Conservation (phyloP, 2,329 filamentous ascomycete genomes). For the Aureobasidium vineae region DNA sequence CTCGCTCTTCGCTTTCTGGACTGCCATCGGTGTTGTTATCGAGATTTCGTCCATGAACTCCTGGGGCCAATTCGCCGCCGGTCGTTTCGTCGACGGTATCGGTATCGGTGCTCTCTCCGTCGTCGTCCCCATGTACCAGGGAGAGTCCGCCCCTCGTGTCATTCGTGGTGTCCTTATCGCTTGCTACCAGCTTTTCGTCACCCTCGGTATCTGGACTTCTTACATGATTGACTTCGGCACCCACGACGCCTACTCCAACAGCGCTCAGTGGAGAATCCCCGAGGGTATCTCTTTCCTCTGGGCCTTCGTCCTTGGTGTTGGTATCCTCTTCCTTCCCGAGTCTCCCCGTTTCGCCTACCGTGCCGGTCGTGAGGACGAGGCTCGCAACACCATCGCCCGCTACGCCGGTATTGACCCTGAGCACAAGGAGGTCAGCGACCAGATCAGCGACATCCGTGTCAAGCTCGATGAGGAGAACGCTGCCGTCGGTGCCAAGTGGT, state of each 20-base stretch:
- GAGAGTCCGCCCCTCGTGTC: constrained; percentile 60
- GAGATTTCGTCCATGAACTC: constrained; percentile 44
- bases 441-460: constrained; percentile 36
- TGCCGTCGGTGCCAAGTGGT: constrained; percentile 32
- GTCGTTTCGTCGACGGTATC: constrained; percentile 45
- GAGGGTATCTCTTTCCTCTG: constrained; percentile 37
- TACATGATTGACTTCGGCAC: constrained; percentile 38
- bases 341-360: constrained; percentile 38
- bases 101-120: constrained; percentile 51
- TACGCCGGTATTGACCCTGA: constrained; percentile 34
- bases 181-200: constrained; percentile 49
- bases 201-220: constrained; percentile 43
- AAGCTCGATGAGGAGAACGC: constrained; percentile 37
- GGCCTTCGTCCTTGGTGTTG: constrained; percentile 37
- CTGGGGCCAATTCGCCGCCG: constrained; percentile 52
- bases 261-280: constrained; percentile 37
- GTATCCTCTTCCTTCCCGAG: constrained; percentile 39
- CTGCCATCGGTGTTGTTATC: constrained; percentile 45
- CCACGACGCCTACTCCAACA: constrained; percentile 29
- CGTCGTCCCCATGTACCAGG: constrained; percentile 66
- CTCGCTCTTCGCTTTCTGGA: constrained; percentile 48
- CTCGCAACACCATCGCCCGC: constrained; percentile 35
- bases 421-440: constrained; percentile 33
- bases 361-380: constrained; percentile 36
- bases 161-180: constrained; percentile 64